Evolutionary conservation across 2,329 filamentous ascomycete species (phyloP), one percentile per base, ranked within the genome.

Genomic region (Curvularia sp.): DNA sequence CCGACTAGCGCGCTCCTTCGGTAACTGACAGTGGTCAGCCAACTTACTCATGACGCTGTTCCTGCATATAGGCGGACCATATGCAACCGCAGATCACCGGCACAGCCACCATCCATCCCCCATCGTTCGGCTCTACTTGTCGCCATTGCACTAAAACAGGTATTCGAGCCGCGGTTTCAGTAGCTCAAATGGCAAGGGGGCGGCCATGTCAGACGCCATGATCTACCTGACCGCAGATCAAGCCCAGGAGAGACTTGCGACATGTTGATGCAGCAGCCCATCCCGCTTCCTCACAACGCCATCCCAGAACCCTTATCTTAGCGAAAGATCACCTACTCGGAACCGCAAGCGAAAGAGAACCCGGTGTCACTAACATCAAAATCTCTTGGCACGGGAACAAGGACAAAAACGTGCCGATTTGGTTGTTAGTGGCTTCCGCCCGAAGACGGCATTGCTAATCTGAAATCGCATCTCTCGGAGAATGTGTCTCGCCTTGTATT

Each of bases 371-470:
- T 54, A 49, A 32, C 28, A 57, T 57, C 45, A 45, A 30, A 19
- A 57, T 57, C 36, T 45, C 55, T 54, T 54, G 55, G 55, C 50
- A 21, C 55, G 49, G 55, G 36, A 57, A 28, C 43, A 57, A 47
- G 55, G 43, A 28, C 10, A 41, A 30, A 43, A 30, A 43, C 21
- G 25, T 21, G 42, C 49, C 27, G 54, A 53, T 57, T 27, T 21
- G 30, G 25, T 25, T 18, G 25, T 28, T 4, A 23, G 41, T 45
- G 54, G 18, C 41, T 18, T 21, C 48, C 28, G 25, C 43, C 52
- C 52, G 52, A 30, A 42, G 52, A 25, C 27, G 34, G 38, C 39
- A 38, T 32, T 15, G 42, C 38, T 51, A 30, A 55, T 53, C 42
- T 15, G 21, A 43, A 49, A 57, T 53, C 43, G 27, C 15, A 38